Percentiles rank a stretch among this genome's conserved stretches.
Conservation (phyloP, 441 rosid genomes). For the Syzygium syzygioides region DNA sequence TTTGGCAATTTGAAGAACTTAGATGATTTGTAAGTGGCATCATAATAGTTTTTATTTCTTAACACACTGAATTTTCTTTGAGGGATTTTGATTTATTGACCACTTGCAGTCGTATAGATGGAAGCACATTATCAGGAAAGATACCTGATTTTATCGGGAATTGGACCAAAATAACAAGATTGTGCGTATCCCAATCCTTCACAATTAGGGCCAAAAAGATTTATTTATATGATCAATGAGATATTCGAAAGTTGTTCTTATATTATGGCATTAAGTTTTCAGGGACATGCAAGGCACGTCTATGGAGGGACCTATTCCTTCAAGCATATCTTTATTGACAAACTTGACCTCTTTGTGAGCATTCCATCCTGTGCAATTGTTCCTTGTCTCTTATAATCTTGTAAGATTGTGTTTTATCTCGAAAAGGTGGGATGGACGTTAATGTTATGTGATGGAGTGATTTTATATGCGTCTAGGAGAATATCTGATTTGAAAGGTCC, state of each 20-base stretch:
- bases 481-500: conserved; percentile 67
- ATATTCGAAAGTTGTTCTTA: not conserved
- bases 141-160: conserved; percentile 78
- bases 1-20: conserved; percentile 52
- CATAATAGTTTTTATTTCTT: not conserved
- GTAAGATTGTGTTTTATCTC: not conserved
- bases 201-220: not conserved
- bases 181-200: conserved; percentile 38
- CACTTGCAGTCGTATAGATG: conserved; percentile 76
- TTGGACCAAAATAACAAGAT: conserved; percentile 51
- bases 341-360: conserved; percentile 48
- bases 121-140: conserved; percentile 65
- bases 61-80: not conserved
- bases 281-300: conserved; percentile 83
- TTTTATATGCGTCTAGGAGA: conserved; percentile 34
- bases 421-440: not conserved
- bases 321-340: conserved; percentile 41
- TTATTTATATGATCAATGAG: not conserved
- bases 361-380: not conserved
- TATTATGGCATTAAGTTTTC: not conserved
- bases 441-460: not conserved
- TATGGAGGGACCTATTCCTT: conserved; percentile 83
- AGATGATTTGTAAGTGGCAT: conserved; percentile 58
- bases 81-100: not conserved
- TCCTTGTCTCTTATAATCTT: not conserved